Base-by-base conservation (phyloP, 2,329 filamentous ascomycete genomes). In the Colletotrichum falcatum region DNA sequence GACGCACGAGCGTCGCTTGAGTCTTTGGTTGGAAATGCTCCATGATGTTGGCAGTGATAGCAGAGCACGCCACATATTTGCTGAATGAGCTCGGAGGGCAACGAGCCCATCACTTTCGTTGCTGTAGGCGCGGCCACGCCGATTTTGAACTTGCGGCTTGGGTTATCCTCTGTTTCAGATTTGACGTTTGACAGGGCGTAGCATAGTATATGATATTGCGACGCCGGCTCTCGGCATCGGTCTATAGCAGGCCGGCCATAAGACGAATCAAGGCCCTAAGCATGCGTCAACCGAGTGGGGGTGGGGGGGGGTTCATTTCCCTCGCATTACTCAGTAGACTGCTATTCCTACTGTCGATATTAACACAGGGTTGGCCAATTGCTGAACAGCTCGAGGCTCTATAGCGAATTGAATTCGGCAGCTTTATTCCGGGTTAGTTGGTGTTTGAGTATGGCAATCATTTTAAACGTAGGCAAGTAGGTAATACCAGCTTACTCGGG, bases 21-120 rank as follows among this genome's bases (percentile, higher is more conserved):
- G 8, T 39, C 54, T 4, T 12, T 18, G 3, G 49, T 49, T 8
- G n/a, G 35, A n/a, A 66, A 46, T 2, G 23, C 9, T 5, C 12
- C 49, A 5, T 20, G 35, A 11, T 46, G 16, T 28, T 58, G 67
- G 37, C 67, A 70, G 23, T 70, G 67, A 8, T 23, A 14, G 14
- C 67, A 70, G 6, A 70, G 26, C 1, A 66, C n/a, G 2, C 49
- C 61, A 51, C 67, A 66, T 12, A 70, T 58, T 1, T 58, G 56
- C 63, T 70, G 56, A 28, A 70, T 66, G 18, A 70, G 56, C 35
- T 70, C 63, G n/a, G 44, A 56, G 18, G 67, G 67, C n/a, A 66
- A 35, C 14, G 67, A 61, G 2, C 49, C 42, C 63, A 70, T 70
- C 16, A 23, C 48, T 30, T 23, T 42, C 12, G 14, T 23, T 16